These are phyloP conservation scores for Gonapodya prolifera DNA, from an alignment of 192 early-diverging fungal genomes.

Conservation along the genomic window DNA sequence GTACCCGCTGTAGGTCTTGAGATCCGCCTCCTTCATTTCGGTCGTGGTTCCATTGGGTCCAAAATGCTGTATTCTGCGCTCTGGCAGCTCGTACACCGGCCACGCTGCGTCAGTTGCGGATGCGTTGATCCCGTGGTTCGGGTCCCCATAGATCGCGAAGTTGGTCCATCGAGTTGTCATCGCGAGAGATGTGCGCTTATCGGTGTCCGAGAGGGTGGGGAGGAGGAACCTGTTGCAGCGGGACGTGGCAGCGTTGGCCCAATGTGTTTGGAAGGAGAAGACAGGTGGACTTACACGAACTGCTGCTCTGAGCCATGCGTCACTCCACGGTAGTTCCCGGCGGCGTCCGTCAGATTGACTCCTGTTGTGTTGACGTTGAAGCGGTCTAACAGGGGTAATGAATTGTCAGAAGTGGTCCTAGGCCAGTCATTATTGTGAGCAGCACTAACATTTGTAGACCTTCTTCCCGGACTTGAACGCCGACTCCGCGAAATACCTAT, in stretches of 20 bases:
- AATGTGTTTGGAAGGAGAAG: not conserved
- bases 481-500: not conserved
- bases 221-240: no score
- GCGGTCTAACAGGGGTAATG: no score
- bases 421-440: no score
- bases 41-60: not conserved
- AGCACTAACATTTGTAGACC: not conserved
- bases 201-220: no score
- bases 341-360: not conserved
- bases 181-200: not conserved
- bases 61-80: not conserved
- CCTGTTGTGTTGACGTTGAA: not conserved
- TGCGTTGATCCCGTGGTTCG: not conserved
- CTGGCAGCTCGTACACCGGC: not conserved
- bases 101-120: not conserved
- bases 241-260: no score
- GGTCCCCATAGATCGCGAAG: not conserved
- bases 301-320: no score
- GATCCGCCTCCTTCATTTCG: not conserved
- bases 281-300: no score
- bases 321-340: not conserved
- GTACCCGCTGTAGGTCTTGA: not conserved
- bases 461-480: not conserved
- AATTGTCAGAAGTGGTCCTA: no score
- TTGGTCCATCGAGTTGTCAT: not conserved